A percentile compares a stretch with the other conserved stretches of the same genome.
These are phyloP conservation scores for Elymus sibiricus DNA, from an alignment of 176 grass and related monocot genomes.

Conservation along the genomic window DNA sequence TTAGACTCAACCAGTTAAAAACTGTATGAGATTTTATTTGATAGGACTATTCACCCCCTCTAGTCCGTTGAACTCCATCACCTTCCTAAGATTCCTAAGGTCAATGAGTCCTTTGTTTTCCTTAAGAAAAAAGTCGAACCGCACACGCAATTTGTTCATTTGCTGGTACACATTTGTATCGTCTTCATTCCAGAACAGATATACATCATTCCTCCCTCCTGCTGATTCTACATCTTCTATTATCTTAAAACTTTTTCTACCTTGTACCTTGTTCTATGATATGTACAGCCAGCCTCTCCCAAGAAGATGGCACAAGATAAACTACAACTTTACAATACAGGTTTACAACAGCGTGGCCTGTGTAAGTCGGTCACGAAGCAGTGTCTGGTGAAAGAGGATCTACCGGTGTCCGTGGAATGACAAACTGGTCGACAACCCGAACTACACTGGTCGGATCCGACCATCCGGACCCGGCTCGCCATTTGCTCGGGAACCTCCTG, in stretches of 20 bases:
- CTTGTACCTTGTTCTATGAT: constrained; percentile 7
- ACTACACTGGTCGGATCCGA: constrained; percentile 59
- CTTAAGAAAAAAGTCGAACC: too few relatives aligned
- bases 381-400: not conserved
- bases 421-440: constrained; percentile 66
- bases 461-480: constrained; percentile 58
- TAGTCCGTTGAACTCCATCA: too few relatives aligned
- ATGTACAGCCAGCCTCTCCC: constrained; percentile 15
- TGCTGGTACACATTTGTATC: too few relatives aligned
- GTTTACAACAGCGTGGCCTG: not conserved
- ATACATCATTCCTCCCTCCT: not conserved
- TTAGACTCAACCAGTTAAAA: too few relatives aligned
- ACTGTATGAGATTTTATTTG: too few relatives aligned
- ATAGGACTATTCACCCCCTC: too few relatives aligned
- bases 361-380: not conserved
- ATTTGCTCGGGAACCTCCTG: constrained; percentile 84
- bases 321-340: constrained; percentile 9
- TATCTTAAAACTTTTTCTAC: not conserved
- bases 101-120: too few relatives aligned
- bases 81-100: too few relatives aligned
- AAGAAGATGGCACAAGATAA: not conserved
- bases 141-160: too few relatives aligned
- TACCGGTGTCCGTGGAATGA: constrained; percentile 49
- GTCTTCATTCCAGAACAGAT: constrained; percentile 8
- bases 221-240: not conserved